Evolutionary conservation across 1,284 basidiomycete species (phyloP), one percentile per base, ranked within the genome.

Genomic region (Papiliotrema terrestris): DNA sequence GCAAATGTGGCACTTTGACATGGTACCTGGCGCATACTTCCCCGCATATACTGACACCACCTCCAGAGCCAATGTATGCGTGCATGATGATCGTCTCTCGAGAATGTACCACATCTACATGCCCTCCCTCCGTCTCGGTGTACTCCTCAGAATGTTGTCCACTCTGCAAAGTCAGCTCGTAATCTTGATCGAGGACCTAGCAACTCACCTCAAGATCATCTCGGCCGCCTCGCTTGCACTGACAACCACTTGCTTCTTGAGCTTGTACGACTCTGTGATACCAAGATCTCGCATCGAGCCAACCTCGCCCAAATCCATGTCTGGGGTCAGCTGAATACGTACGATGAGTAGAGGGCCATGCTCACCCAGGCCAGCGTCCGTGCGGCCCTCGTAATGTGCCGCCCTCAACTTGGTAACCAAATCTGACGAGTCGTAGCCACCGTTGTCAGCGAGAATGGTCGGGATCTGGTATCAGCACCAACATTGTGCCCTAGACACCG

Each of bases 191-290:
- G 41, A 26, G 19, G 35, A 29, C 20, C 4, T 41, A 3, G 2
- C 17, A 61, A 82, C 89, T 37, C 77, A 92, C 85, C 95, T 83
- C 64, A 98, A 83, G 63, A 98, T 97, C 93, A 98, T 98, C 80
- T 99, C 96, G 1, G 92, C 89, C 9, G 95, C 96, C 76, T 99
- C 96, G 59, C 86, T 93, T 1, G 96, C 94, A 66, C 89, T 93
- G 51, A 91, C 79, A 3, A 99, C 87, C 0, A 98, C 94, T 78
- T 97, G 94, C 44, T 87, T 81, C 80, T 98, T 99, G 61, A 99
- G 81, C 81, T 98, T 98, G 80, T 92, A 98, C 67, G 89, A 92
- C 79, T 99, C 95, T 0, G 93, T 96, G 41, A 98, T 79, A 39
- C 95, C 96, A 5, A 93, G 80, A 51, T 86, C 78, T 65, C 78